Evolutionary conservation across 1,284 basidiomycete species (phyloP), one percentile per base, ranked within the genome.

Genomic region (Leccinum pachyderme): DNA sequence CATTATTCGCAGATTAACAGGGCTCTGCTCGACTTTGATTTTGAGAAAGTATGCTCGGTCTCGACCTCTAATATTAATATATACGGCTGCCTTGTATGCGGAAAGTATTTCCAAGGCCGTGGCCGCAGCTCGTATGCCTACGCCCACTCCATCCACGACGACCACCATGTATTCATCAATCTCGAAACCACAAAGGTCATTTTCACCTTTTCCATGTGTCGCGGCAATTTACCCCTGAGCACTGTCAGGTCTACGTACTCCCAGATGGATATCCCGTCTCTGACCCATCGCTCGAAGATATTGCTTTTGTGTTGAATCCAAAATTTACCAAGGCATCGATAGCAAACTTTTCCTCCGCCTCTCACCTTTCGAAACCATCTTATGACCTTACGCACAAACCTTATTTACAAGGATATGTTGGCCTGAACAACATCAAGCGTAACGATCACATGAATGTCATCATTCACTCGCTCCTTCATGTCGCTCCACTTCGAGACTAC

Each of bases 391-490:
- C 81, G 5, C 84, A 84, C 32, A 86, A 86, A 59, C 79, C 90
- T 25, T 99, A 99, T 73, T 75, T 91, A 47, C 92, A 96, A 37
- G 97, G 97, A 3, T 98, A 93, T 72, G 85, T 99, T 63, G 97
- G 97, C 44, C 78, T 99, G 47, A 99, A 99, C 78, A 95, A 99
- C 70, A 95, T 99, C 75, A 96, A 96, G 72, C 80, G 84, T 61
- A 98, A 98, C 71, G 96, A 98, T 70, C 95, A 98, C 69, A 89
- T 98, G 82, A 99, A 99, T 72, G 95, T 97, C 59, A 87, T 99
- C 61, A 88, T 99, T 48, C 96, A 99, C 63, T 86, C 93, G 6
- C 81, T 99, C 22, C 82, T 95, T 18, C 97, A 99, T 73, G 86
- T 99, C 49, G 78, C 88, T 31, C 93, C 95, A 2, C 74, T 99